A percentile compares a stretch with the other conserved stretches of the same genome.
Conservation (phyloP, 768 basidiomycete genomes). For the Cyclocybe cylindracea region DNA sequence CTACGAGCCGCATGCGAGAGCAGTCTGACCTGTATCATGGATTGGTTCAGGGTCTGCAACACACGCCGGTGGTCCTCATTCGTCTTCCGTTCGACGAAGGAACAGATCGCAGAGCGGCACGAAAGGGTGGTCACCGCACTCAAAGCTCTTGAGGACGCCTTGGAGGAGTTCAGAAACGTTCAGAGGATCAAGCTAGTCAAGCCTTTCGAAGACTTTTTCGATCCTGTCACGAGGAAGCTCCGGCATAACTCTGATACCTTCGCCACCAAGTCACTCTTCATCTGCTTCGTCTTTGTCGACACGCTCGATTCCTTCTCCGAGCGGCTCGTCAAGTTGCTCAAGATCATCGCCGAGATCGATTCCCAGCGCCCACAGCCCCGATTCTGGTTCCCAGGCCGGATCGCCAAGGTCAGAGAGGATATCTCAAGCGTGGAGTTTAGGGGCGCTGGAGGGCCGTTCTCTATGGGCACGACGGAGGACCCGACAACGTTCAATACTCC, state of each 20-base stretch:
- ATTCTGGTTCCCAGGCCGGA: conserved; percentile 45
- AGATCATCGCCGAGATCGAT: conserved; percentile 34
- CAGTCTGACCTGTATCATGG: conserved; percentile 18
- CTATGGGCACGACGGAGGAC: conserved; percentile 38
- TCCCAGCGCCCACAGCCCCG: conserved; percentile 32
- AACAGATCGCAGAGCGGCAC: conserved; percentile 25
- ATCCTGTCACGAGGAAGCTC: conserved; percentile 32
- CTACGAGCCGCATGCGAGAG: conserved; percentile 34
- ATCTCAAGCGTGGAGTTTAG: conserved; percentile 30
- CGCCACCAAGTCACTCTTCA: conserved; percentile 43
- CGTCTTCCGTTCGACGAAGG: conserved; percentile 22
- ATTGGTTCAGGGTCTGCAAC: conserved; percentile 40
- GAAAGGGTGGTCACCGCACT: conserved; percentile 23
- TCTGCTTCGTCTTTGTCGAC: conserved; percentile 47
- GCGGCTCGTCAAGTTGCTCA: conserved; percentile 31
- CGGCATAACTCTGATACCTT: conserved; percentile 33
- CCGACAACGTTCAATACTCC: conserved; percentile 30
- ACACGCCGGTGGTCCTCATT: conserved; percentile 33
- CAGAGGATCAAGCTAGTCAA: conserved; percentile 37
- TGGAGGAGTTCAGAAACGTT: conserved; percentile 34
- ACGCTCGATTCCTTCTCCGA: conserved; percentile 42
- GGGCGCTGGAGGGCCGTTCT: conserved; percentile 25
- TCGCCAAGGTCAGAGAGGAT: conserved; percentile 37
- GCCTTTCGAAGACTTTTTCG: conserved; percentile 45
- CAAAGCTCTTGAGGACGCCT: conserved; percentile 23